Evolutionary conservation across 1,139 yeast genomes (phyloP).

Genomic region (Hanseniaspora sp.): DNA sequence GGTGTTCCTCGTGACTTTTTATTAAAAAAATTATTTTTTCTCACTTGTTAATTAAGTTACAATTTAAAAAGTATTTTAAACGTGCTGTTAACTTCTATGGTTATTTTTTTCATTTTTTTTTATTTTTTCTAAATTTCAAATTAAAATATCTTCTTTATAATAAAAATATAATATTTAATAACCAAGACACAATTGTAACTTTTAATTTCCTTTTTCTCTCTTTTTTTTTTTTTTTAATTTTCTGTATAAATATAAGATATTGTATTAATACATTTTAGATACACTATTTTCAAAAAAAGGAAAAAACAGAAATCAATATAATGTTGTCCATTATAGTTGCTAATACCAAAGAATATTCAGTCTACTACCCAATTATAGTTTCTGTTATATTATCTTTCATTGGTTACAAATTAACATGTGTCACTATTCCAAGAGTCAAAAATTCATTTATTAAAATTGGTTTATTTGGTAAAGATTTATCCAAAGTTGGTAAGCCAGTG

Average conservation of each 20-base stretch:
- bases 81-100: too few species aligned
- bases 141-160: too few species aligned
- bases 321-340: background rate
- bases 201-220: background rate
- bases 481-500: constrained; percentile 57
- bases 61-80: too few species aligned
- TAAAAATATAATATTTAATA: too few species aligned
- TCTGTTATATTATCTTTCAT: constrained; percentile 5
- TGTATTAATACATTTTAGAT: background rate
- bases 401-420: constrained; percentile 12
- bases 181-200: too few species aligned
- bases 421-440: constrained; percentile 54
- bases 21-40: background rate
- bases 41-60: background rate
- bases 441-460: constrained; percentile 66
- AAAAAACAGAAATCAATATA: background rate
- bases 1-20: background rate
- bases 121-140: too few species aligned
- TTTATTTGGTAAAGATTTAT: constrained; percentile 69
- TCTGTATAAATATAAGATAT: background rate
- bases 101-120: too few species aligned
- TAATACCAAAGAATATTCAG: constrained; percentile 8
- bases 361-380: constrained; percentile 10
- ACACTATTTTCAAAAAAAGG: too few species aligned
- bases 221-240: background rate